Conservation (phyloP, 2,329 filamentous ascomycete species). For the Rhynchosporium graminicola region DNA sequence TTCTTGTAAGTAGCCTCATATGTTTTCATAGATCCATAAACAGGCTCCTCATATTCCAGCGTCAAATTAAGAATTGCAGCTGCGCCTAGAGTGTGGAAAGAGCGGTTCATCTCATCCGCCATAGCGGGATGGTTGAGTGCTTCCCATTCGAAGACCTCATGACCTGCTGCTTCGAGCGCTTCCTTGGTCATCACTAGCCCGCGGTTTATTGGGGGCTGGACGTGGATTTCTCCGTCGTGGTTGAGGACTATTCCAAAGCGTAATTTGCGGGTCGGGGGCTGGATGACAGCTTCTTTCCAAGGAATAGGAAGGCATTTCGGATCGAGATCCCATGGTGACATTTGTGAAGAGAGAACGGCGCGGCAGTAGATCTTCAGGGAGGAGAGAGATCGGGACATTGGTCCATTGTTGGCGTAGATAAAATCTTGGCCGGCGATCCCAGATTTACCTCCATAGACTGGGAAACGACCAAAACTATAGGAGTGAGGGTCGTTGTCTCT, state of each 20-base stretch:
- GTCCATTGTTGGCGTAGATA: slow-evolving; percentile 44
- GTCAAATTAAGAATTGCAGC: slow-evolving; percentile 38
- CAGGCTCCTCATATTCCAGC: slow-evolving; percentile 35
- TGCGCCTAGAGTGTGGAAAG: slow-evolving; percentile 41
- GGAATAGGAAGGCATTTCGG: slow-evolving; percentile 44
- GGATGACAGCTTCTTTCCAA: slow-evolving; percentile 41
- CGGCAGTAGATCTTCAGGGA: slow-evolving; percentile 43
- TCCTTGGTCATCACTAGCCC: slow-evolving; percentile 41
- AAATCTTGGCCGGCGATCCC: slow-evolving; percentile 45
- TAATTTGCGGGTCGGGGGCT: slow-evolving; percentile 42
- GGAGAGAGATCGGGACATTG: slow-evolving; percentile 40
- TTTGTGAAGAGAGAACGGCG: slow-evolving; percentile 40
- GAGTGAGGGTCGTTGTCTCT: background rate
- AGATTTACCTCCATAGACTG: slow-evolving; percentile 42
- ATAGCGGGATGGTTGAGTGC: slow-evolving; percentile 41
- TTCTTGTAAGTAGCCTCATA: slow-evolving; percentile 36
- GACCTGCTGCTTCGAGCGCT: slow-evolving; percentile 42
- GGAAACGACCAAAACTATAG: slow-evolving; percentile 42
- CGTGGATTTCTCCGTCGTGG: slow-evolving; percentile 42
- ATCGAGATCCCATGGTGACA: slow-evolving; percentile 43
- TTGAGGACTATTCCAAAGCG: slow-evolving; percentile 43
- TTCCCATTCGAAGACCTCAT: slow-evolving; percentile 43
- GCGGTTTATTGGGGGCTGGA: slow-evolving; percentile 44
- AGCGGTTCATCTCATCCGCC: slow-evolving; percentile 33
- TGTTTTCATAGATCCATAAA: slow-evolving; percentile 36